Evolutionary conservation across 371 early-diverging fungal species (phyloP), one percentile per base, ranked within the genome.

Genomic region (Lichtheimia corymbifera): DNA sequence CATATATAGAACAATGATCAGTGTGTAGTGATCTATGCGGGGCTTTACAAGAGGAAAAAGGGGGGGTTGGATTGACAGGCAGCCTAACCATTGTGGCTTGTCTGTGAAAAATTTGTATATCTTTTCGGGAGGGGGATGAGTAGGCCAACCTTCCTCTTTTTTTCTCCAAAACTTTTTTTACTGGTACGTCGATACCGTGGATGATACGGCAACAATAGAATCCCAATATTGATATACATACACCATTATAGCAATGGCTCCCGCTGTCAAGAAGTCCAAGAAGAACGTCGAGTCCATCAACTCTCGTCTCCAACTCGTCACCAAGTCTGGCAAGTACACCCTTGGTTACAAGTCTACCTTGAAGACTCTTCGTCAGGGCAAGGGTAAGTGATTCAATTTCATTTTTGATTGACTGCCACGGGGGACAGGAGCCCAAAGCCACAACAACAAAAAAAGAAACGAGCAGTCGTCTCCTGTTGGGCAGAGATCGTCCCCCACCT

Each of bases 271-370:
- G 78, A 88, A 89, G 85, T 75, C 83, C 73, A 89, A 88, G 77
- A 90, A 90, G 84, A 66, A 86, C 68, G 76, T 85, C 62, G 97
- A 98, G 86, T 88, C 89, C 83, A 96, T 98, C 91, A 97, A 97
- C 94, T 89, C 96, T 74, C 92, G 96, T 75, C 89, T 98, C 76
- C 93, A 94, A 66, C 93, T 98, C 67, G 99, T 98, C 71, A 97
- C 96, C 95, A 98, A 97, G 93, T 91, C 92, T 79, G 99, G 99
- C 77, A 97, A 97, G 89, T 93, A 92, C 87, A 84, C 89, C 70
- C 91, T 98, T 62, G 99, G 99, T 62, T 96, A 97, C 93, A 96
- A 96, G 90, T 91, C 94, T 69, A 97, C 98, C 77, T 89, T 98
- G 79, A 96, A 97, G 91, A 86, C 92, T 66, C 83, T 98, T 70